phyloP scores from a whole-genome alignment of 2,329 filamentous ascomycete genomes.

The Acrocalymma vagum region DNA sequence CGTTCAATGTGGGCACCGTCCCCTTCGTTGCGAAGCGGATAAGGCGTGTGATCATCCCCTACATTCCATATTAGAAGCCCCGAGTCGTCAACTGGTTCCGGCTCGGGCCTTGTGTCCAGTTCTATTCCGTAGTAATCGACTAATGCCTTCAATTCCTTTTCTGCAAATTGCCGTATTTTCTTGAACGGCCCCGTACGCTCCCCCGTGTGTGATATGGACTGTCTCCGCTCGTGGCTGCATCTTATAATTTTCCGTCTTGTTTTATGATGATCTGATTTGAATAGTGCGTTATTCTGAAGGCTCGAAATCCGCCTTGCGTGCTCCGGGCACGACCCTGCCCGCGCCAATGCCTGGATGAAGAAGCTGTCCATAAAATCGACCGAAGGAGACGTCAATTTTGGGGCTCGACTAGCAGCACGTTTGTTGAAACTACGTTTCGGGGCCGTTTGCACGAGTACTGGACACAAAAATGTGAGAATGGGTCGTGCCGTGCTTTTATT shows the following conservation, averaged over 20 bases:
- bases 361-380: slow-evolving; percentile 56
- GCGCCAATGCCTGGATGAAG: slow-evolving; percentile 63
- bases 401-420: slow-evolving; percentile 19
- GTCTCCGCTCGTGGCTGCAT: slow-evolving; percentile 9
- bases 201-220: slow-evolving; percentile 14
- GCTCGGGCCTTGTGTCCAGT: slow-evolving; percentile 25
- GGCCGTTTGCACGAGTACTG: slow-evolving; percentile 15
- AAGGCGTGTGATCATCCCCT: slow-evolving; percentile 41
- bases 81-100: slow-evolving; percentile 42
- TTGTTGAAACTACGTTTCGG: slow-evolving; percentile 28
- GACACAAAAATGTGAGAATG: slow-evolving; percentile 43
- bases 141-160: slow-evolving; percentile 56
- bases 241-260: slow-evolving; percentile 26
- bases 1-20: slow-evolving; percentile 45
- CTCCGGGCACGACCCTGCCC: slow-evolving; percentile 60
- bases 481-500: slow-evolving; percentile 48
- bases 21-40: slow-evolving; percentile 38
- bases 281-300: slow-evolving; percentile 10
- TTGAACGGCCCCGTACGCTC: slow-evolving; percentile 27
- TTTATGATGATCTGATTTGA: slow-evolving; percentile 19
- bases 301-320: slow-evolving; percentile 52
- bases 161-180: slow-evolving; percentile 40
- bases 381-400: slow-evolving; percentile 23
- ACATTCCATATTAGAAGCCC: slow-evolving; percentile 40
- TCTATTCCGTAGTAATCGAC: slow-evolving; percentile 57